Conservation (phyloP, 768 basidiomycete genomes). For the Suillus weaverae region DNA sequence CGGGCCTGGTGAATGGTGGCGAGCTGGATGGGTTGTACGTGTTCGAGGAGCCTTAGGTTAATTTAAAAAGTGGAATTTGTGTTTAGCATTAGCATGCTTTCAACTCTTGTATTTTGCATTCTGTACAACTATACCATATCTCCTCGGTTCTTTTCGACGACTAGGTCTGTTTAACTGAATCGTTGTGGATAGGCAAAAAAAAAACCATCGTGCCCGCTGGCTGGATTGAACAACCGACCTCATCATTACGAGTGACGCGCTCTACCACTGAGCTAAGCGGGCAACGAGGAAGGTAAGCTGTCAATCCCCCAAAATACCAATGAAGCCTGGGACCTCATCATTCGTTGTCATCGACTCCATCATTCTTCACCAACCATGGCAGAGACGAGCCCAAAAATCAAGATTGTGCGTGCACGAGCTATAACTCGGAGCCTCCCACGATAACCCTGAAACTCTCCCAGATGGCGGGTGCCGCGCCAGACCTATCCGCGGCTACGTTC, state of each 20-base stretch:
- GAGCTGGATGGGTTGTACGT: conserved; percentile 34
- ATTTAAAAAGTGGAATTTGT: conserved; percentile 5
- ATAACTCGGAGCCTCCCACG: neutral
- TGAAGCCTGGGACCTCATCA: neutral
- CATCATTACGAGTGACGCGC: conserved; percentile 40
- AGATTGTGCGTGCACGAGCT: conserved; percentile 22
- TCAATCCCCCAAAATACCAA: neutral
- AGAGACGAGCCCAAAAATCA: conserved; percentile 31
- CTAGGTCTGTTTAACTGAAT: neutral
- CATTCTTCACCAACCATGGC: conserved; percentile 22
- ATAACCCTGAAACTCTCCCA: conserved; percentile 31
- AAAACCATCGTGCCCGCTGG: conserved; percentile 34
- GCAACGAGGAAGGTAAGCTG: neutral
- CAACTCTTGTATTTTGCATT: conserved; percentile 9
- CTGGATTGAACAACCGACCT: conserved; percentile 49
- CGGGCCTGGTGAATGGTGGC: conserved; percentile 31
- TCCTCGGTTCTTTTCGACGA: neutral
- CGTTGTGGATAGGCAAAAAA: neutral
- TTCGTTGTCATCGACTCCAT: neutral
- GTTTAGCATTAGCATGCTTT: conserved; percentile 4
- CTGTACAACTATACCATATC: conserved; percentile 12
- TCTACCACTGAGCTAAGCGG: conserved; percentile 36
- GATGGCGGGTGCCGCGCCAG: conserved; percentile 82
- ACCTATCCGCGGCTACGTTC: conserved; percentile 88
- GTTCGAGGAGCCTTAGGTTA: conserved; percentile 21